phyloP scores from a whole-genome alignment of 2,329 filamentous ascomycete genomes.

The Aspergillus sp. region DNA sequence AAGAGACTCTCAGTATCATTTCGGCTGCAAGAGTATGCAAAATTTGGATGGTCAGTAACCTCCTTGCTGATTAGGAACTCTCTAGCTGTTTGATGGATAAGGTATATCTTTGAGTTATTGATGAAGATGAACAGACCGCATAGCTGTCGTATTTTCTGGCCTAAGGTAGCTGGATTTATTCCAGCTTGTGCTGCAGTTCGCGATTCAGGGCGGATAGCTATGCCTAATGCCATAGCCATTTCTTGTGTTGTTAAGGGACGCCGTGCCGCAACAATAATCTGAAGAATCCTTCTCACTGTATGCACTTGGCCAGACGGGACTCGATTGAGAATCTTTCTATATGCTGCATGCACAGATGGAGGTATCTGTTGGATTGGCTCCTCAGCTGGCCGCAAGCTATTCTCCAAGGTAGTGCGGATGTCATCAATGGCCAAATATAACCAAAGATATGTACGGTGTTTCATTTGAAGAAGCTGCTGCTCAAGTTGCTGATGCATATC shows the following conservation, averaged over 20 bases:
- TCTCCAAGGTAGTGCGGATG: conserved; percentile 3
- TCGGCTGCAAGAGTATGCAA: not conserved
- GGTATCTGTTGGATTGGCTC: conserved; percentile 8
- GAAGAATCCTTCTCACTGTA: conserved; percentile 4
- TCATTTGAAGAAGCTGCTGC: conserved; percentile 9
- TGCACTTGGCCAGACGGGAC: not conserved
- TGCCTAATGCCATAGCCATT: conserved; percentile 7
- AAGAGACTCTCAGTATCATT: conserved; percentile 4
- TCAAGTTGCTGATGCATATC: conserved; percentile 4
- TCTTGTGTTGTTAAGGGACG: conserved; percentile 8
- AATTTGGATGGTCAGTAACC: not conserved
- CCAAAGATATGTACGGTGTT: conserved; percentile 17
- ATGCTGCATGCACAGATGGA: conserved; percentile 8
- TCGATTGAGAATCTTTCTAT: conserved; percentile 11
- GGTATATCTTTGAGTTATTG: conserved; percentile 10
- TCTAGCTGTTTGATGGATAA: conserved; percentile 13
- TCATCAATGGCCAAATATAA: conserved; percentile 12
- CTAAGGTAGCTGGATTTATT: not conserved
- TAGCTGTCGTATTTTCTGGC: conserved; percentile 3
- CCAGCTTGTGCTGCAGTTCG: not conserved
- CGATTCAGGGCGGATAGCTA: conserved; percentile 1
- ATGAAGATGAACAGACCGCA: conserved; percentile 13
- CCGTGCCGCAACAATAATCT: conserved; percentile 10
- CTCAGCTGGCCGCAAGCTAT: conserved; percentile 7
- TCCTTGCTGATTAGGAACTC: conserved; percentile 5